Conservation (phyloP, 495 filamentous ascomycete species). For the Parathielavia hyrcaniae region DNA sequence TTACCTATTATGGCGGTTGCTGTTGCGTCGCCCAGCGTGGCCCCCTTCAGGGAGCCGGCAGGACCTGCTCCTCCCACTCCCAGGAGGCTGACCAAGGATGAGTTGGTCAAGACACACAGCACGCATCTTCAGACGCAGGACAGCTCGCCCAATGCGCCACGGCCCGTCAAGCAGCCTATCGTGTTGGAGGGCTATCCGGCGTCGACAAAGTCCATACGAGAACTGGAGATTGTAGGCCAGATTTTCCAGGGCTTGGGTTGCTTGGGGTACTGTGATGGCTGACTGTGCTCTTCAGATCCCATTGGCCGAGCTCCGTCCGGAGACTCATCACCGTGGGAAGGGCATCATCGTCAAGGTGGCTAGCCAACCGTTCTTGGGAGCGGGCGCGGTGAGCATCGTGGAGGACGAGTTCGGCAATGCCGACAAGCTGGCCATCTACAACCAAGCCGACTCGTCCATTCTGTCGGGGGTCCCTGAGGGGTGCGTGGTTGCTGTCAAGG, state of each 20-base stretch:
- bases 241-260: too few species aligned
- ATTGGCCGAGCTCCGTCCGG: constrained; percentile 36
- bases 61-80: constrained; percentile 17
- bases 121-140: constrained; percentile 30
- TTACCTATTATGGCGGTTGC: constrained; percentile 12
- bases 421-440: constrained; percentile 44
- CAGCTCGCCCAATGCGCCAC: constrained; percentile 22
- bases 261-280: neutral
- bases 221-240: constrained; percentile 28
- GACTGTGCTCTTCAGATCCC: constrained; percentile 19
- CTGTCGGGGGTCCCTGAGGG: constrained; percentile 30
- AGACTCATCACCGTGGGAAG: constrained; percentile 47
- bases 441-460: constrained; percentile 37
- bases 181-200: constrained; percentile 30
- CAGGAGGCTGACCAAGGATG: constrained; percentile 25
- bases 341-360: constrained; percentile 41
- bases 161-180: constrained; percentile 35
- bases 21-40: constrained; percentile 3
- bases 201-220: constrained; percentile 31
- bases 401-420: constrained; percentile 48
- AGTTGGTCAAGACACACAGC: constrained; percentile 32
- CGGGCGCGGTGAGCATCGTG: constrained; percentile 41
- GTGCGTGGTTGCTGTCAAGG: constrained; percentile 44
- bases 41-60: constrained; percentile 1
- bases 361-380: constrained; percentile 38